A percentile compares a stretch with the other conserved stretches of the same genome.
Conservation (phyloP, 1,284 basidiomycete genomes). For the Porogramme epimiltina region DNA sequence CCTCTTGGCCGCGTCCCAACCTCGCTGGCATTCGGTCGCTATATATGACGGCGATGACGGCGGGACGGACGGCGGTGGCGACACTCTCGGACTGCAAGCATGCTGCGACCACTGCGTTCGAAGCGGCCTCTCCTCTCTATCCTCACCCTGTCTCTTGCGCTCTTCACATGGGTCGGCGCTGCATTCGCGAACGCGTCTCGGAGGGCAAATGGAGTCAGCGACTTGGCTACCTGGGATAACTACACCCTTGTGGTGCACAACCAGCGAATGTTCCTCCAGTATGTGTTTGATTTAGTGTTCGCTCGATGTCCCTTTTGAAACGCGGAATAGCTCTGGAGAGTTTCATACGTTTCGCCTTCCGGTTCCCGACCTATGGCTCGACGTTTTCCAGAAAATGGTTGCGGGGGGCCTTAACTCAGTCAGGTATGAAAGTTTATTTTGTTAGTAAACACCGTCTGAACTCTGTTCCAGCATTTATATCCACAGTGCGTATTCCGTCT, state of each 20-base stretch:
- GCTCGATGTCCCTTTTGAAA: neutral
- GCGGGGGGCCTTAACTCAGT: conserved; percentile 81
- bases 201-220: conserved; percentile 30
- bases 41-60: too few relatives aligned
- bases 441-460: neutral
- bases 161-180: conserved; percentile 8
- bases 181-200: conserved; percentile 25
- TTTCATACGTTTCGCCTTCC: conserved; percentile 85
- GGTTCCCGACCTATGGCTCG: conserved; percentile 78
- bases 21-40: too few relatives aligned
- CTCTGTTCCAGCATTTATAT: conserved; percentile 57
- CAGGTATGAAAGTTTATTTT: conserved; percentile 20
- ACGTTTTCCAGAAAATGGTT: conserved; percentile 81
- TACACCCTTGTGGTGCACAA: conserved; percentile 32
- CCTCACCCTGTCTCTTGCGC: conserved; percentile 14
- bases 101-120: too few relatives aligned
- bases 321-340: conserved; percentile 58
- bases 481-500: conserved; percentile 32
- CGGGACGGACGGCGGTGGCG: too few relatives aligned
- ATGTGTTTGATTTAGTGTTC: conserved; percentile 23
- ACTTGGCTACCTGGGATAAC: conserved; percentile 35
- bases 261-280: conserved; percentile 50
- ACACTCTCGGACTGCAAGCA: too few relatives aligned
- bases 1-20: too few relatives aligned
- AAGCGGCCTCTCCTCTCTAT: conserved; percentile 12